A percentile compares a stretch with the other conserved stretches of the same genome.
Evolutionary conservation across 768 basidiomycete species (phyloP).

Genomic region (Cystobasidium tubakii): DNA sequence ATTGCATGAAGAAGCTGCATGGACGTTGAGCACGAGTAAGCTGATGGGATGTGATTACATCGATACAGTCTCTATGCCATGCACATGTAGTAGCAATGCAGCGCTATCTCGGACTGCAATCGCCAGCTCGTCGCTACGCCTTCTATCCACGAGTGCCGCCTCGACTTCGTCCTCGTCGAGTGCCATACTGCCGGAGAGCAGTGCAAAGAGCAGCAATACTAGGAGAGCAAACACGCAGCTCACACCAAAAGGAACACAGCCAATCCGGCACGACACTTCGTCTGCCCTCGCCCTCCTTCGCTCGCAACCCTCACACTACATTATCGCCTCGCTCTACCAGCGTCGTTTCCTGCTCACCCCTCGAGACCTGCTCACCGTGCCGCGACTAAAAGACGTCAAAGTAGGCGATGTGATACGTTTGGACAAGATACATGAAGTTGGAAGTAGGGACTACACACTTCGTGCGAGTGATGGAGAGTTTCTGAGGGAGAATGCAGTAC

Average conservation of each 20-base stretch:
- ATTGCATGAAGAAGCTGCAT: too few species aligned
- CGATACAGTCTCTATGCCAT: neutral
- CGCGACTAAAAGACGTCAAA: conserved; percentile 72
- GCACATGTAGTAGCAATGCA: neutral
- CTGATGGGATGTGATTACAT: too few species aligned
- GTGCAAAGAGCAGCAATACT: neutral
- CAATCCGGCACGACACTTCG: neutral
- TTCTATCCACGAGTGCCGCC: neutral
- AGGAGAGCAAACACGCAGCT: neutral
- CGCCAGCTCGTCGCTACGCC: neutral
- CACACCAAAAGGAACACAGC: neutral
- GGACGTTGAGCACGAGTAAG: too few species aligned
- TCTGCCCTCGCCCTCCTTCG: conserved; percentile 70
- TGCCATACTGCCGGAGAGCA: too few species aligned
- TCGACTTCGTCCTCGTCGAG: neutral
- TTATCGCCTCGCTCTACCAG: conserved; percentile 79
- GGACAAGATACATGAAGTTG: conserved; percentile 84
- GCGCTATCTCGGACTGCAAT: neutral
- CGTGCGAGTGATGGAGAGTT: conserved; percentile 51
- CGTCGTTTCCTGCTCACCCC: conserved; percentile 83
- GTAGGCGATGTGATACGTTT: conserved; percentile 80
- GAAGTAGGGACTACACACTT: conserved; percentile 88
- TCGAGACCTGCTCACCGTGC: conserved; percentile 86
- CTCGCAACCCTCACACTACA: conserved; percentile 85
- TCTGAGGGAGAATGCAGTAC: conserved; percentile 54